Evolutionary conservation across 257 asterid genomes (phyloP).

Genomic region (Jasminum sambac): DNA sequence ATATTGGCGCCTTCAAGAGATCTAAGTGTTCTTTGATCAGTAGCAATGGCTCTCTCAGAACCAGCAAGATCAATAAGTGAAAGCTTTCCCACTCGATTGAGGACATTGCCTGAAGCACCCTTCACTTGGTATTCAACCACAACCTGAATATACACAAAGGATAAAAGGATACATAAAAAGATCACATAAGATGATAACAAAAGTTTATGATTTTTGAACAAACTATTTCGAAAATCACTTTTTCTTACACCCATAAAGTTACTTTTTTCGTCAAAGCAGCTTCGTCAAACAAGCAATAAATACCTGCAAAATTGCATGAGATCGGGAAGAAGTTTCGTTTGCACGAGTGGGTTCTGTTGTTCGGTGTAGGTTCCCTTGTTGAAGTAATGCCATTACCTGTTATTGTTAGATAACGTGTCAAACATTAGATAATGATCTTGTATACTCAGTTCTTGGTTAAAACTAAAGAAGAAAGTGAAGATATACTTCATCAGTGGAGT

Average conservation of each 20-base stretch:
- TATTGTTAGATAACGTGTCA: not conserved
- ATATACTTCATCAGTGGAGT: conserved; percentile 61
- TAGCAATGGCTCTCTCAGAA: conserved; percentile 77
- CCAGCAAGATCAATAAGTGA: conserved; percentile 74
- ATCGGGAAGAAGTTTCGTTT: conserved; percentile 67
- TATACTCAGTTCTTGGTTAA: not conserved
- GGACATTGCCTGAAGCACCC: conserved; percentile 41
- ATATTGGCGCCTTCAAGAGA: conserved; percentile 74
- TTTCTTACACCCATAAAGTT: too few relatives aligned
- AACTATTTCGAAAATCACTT: too few relatives aligned
- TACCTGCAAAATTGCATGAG: conserved; percentile 75
- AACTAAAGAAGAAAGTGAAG: not conserved
- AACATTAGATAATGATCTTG: too few relatives aligned
- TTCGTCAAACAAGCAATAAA: not conserved
- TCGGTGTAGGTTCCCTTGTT: conserved; percentile 62
- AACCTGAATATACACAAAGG: conserved; percentile 37
- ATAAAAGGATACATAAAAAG: not conserved
- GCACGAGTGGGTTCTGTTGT: conserved; percentile 70
- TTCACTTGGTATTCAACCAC: conserved; percentile 43
- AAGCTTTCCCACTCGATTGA: conserved; percentile 57
- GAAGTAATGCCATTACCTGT: conserved; percentile 69
- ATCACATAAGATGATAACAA: not conserved
- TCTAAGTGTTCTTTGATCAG: conserved; percentile 65
- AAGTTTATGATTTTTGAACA: conserved; percentile 1
- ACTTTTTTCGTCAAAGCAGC: too few relatives aligned